phyloP scores from a whole-genome alignment of 2,329 filamentous ascomycete species.

The Colletotrichum phormii region DNA sequence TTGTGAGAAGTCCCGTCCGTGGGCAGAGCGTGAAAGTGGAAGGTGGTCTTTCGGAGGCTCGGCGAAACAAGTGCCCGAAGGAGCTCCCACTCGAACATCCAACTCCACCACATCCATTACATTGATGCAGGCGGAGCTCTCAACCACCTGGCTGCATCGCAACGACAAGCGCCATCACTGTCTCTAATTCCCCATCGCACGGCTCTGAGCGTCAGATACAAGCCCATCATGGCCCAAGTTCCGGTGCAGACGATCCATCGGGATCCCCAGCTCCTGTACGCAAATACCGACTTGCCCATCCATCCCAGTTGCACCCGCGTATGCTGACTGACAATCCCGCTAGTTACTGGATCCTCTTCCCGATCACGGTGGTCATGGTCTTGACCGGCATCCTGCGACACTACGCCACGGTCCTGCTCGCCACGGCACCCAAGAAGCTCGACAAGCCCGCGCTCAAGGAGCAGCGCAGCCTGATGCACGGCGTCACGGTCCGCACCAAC shows the following conservation, averaged over 20 bases:
- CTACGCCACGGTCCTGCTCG: conserved; percentile 93
- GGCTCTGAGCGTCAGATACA: neutral
- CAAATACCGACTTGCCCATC: conserved; percentile 39
- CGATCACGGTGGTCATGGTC: conserved; percentile 98
- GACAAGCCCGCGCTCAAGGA: conserved; percentile 83
- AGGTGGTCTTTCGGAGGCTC: conserved; percentile 40
- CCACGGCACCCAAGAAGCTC: conserved; percentile 84
- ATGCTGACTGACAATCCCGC: conserved; percentile 3
- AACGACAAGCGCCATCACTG: conserved; percentile 11
- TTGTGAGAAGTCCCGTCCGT: conserved; percentile 13
- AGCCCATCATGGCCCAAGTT: conserved; percentile 79
- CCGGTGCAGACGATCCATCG: conserved; percentile 95
- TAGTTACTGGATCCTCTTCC: conserved; percentile 99
- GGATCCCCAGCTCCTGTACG: conserved; percentile 98
- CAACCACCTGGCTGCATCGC: conserved; percentile 9
- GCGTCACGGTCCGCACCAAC: conserved; percentile 86
- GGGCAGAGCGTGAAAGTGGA: conserved; percentile 33
- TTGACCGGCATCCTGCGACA: conserved; percentile 95
- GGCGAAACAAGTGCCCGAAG: conserved; percentile 38
- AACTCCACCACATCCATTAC: conserved; percentile 3
- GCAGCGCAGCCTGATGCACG: conserved; percentile 85
- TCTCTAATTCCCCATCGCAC: neutral
- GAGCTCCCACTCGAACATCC: neutral
- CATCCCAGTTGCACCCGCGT: conserved; percentile 24
- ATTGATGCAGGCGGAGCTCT: conserved; percentile 10